phyloP scores from a whole-genome alignment of 345 rosid species.

The Populus euphratica region DNA sequence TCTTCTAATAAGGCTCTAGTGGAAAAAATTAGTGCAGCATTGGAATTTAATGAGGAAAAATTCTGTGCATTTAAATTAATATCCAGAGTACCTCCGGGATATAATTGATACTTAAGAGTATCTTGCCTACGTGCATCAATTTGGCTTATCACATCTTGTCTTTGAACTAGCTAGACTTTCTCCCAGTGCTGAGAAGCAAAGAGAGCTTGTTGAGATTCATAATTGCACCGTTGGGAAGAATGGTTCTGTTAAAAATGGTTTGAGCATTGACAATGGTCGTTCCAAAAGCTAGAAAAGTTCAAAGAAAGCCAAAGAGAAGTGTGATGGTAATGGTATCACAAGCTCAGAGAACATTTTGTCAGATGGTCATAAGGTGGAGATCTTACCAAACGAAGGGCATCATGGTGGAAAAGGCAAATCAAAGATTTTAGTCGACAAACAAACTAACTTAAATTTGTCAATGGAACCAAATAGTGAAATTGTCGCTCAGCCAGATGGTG shows the following conservation, averaged over 20 bases:
- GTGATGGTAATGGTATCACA: slow-evolving; percentile 7
- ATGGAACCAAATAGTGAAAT: neutral
- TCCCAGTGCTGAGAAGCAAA: slow-evolving; percentile 21
- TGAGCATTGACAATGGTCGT: neutral
- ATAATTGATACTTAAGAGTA: slow-evolving; percentile 12
- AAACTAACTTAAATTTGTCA: neutral
- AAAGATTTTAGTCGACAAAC: slow-evolving; percentile 4
- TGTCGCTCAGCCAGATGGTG: slow-evolving; percentile 5
- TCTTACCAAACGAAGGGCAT: neutral
- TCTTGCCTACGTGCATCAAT: slow-evolving; percentile 24
- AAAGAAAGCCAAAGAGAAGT: slow-evolving; percentile 25
- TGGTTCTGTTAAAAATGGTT: slow-evolving; percentile 4
- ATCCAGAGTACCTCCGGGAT: neutral
- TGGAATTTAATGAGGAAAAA: slow-evolving; percentile 18
- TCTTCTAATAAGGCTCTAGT: slow-evolving; percentile 24
- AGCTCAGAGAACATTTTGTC: neutral
- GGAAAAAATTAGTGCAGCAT: slow-evolving; percentile 23
- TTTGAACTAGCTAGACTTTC: slow-evolving; percentile 25
- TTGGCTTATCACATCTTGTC: slow-evolving; percentile 25
- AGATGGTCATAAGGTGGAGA: neutral
- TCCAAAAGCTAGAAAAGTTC: neutral
- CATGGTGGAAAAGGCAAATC: slow-evolving; percentile 14
- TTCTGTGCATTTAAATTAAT: slow-evolving; percentile 20
- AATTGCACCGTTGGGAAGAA: slow-evolving; percentile 9
- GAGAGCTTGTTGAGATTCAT: slow-evolving; percentile 25